Conservation (phyloP, 225 moss, liverwort and hornwort genomes). For the Bryoerythrophyllum caledonicum region DNA sequence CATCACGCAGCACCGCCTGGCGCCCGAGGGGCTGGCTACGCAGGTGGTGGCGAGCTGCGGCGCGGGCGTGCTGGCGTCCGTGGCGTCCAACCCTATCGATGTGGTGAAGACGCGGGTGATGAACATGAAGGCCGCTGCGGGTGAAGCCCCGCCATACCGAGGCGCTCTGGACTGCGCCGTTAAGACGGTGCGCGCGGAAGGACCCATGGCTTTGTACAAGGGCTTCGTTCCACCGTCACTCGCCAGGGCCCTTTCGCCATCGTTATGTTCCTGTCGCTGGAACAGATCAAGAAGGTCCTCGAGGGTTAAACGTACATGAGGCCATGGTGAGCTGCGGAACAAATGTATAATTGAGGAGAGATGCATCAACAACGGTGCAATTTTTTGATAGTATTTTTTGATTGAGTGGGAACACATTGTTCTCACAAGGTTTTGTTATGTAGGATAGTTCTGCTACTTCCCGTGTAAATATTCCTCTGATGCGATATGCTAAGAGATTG, state of each 20-base stretch:
- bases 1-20: constrained; percentile 27
- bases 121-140: constrained; percentile 58
- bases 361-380: background rate
- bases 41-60: constrained; percentile 55
- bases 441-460: background rate
- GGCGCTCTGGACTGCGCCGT: constrained; percentile 67
- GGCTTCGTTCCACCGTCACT: constrained; percentile 63
- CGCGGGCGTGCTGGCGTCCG: constrained; percentile 32
- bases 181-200: constrained; percentile 59
- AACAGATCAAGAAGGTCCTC: constrained; percentile 48
- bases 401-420: constrained; percentile 12
- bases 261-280: constrained; percentile 59
- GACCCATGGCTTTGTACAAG: constrained; percentile 66
- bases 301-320: background rate
- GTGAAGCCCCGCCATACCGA: constrained; percentile 44
- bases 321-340: background rate
- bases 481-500: background rate
- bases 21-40: constrained; percentile 43
- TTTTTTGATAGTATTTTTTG: background rate
- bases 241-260: constrained; percentile 62
- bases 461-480: no score
- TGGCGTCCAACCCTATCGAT: no score
- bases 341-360: background rate
- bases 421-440: background rate
- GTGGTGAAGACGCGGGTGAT: constrained; percentile 28